A percentile compares a stretch with the other conserved stretches of the same genome.
Evolutionary conservation across 2,329 filamentous ascomycete genomes (phyloP).

Genomic region (Trichoderma polysporum): DNA sequence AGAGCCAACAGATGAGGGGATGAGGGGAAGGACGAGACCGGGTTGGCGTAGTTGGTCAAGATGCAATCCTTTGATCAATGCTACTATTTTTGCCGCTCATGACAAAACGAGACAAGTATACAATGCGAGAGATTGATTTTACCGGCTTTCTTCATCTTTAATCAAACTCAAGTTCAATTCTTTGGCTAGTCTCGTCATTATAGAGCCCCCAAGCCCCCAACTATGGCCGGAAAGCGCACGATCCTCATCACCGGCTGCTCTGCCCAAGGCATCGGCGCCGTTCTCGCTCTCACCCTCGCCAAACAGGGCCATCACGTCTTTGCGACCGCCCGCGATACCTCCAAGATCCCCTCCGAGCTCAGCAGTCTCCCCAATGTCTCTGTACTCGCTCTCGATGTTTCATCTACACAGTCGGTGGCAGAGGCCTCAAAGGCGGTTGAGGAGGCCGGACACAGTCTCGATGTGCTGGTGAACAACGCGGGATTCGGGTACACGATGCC

Average conservation of each 20-base stretch:
- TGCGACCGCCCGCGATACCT: conserved; percentile 31
- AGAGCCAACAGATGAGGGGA: background rate
- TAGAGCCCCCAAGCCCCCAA: no score
- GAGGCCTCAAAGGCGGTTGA: conserved; percentile 22
- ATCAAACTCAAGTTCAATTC: no score
- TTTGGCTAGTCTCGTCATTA: no score
- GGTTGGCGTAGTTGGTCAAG: background rate
- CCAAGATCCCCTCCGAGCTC: conserved; percentile 30
- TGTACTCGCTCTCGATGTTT: conserved; percentile 34
- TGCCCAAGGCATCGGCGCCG: conserved; percentile 27
- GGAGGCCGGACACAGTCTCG: conserved; percentile 23
- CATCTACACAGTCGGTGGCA: conserved; percentile 28
- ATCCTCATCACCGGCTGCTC: conserved; percentile 32
- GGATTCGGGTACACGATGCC: conserved; percentile 31
- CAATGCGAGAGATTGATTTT: no score
- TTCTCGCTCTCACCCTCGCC: conserved; percentile 25
- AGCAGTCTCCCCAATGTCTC: conserved; percentile 26
- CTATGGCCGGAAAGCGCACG: conserved; percentile 15
- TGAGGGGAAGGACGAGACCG: background rate
- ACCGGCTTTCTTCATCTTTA: background rate
- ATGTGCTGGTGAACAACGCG: conserved; percentile 37
- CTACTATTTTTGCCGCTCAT: background rate
- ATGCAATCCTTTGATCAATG: background rate
- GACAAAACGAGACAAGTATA: background rate
- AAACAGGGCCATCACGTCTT: conserved; percentile 31